Conservation (phyloP, 257 asterid species). For the Solanum paucissectum region DNA sequence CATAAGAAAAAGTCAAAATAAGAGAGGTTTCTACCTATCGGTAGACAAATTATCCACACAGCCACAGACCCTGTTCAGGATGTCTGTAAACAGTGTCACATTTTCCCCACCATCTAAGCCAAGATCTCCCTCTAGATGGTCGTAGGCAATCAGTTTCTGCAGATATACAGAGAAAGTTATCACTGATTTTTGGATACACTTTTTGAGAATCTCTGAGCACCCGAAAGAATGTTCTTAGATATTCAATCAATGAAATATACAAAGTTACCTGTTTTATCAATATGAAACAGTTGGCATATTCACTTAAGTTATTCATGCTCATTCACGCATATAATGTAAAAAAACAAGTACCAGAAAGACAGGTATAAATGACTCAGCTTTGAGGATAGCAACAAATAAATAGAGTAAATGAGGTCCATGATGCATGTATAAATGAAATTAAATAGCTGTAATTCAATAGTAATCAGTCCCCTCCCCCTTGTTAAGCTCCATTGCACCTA, state of each 20-base stretch:
- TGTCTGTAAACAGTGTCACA: constrained; percentile 59
- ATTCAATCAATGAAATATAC: background rate
- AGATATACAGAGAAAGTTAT: background rate
- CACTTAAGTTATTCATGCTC: background rate
- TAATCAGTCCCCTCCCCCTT: background rate
- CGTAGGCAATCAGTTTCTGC: constrained; percentile 97
- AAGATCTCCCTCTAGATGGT: constrained; percentile 97
- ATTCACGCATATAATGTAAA: background rate
- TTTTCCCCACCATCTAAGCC: constrained; percentile 84
- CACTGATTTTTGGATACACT: background rate
- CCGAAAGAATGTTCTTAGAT: background rate
- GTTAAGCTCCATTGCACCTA: background rate
- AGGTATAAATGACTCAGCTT: background rate
- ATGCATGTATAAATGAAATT: background rate
- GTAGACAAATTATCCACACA: constrained; percentile 94
- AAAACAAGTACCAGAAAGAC: background rate
- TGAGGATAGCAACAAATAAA: background rate
- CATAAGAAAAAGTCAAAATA: background rate
- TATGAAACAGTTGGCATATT: background rate
- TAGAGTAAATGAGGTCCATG: background rate
- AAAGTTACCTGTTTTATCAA: background rate
- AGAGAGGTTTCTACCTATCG: constrained; percentile 51
- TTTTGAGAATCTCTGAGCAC: background rate
- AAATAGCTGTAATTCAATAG: background rate
- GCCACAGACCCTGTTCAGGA: constrained; percentile 77